These are phyloP conservation scores for Botrytis porri DNA, from an alignment of 2,329 filamentous ascomycete genomes.

Conservation along the genomic window DNA sequence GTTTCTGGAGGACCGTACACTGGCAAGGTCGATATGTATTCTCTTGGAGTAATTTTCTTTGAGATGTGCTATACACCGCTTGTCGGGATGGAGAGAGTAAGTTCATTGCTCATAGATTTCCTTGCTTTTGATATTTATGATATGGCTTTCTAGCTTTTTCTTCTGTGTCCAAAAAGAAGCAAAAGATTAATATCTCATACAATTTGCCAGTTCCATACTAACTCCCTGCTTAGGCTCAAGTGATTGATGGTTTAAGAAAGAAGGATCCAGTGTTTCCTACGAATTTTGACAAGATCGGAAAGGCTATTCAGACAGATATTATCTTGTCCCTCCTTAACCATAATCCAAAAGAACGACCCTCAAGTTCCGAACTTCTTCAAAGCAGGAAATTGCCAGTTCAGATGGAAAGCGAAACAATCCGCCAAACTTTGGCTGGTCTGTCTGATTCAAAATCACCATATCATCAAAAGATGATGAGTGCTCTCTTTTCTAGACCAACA, in stretches of 20 bases:
- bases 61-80: constrained; percentile 81
- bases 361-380: constrained; percentile 75
- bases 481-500: constrained; percentile 69
- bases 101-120: not conserved
- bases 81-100: constrained; percentile 57
- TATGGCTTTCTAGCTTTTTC: not conserved
- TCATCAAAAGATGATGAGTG: constrained; percentile 84
- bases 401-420: constrained; percentile 88
- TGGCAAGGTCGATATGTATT: constrained; percentile 98
- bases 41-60: constrained; percentile 94
- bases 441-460: constrained; percentile 82
- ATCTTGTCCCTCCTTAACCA: constrained; percentile 78
- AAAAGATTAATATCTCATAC: not conserved
- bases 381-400: constrained; percentile 86
- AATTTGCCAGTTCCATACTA: not conserved
- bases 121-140: not conserved
- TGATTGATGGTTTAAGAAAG: constrained; percentile 66
- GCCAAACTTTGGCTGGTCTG: constrained; percentile 75
- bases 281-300: constrained; percentile 70
- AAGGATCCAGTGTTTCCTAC: constrained; percentile 66
- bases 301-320: constrained; percentile 68
- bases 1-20: constrained; percentile 74
- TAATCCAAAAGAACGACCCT: constrained; percentile 77
- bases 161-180: not conserved
- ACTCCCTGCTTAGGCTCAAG: constrained; percentile 40